A percentile compares a stretch with the other conserved stretches of the same genome.
These are phyloP conservation scores for Phytophthora pseudosyringae DNA, from an alignment of 352 stramenopile species.

Conservation along the genomic window DNA sequence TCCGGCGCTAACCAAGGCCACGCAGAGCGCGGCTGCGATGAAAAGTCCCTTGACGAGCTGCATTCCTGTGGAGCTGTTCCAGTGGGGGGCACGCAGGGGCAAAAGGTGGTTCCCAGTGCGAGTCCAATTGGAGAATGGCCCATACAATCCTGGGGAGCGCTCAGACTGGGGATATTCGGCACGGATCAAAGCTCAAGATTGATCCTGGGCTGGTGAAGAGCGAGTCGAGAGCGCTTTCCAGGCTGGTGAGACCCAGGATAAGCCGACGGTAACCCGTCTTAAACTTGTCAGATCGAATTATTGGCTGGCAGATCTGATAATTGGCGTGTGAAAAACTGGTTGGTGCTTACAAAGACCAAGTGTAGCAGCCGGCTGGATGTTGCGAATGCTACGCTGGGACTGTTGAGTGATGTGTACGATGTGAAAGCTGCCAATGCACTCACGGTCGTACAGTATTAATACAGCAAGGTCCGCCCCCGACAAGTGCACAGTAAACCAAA, in stretches of 20 bases:
- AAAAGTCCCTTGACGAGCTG: conserved; percentile 39
- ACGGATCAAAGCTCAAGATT: conserved; percentile 35
- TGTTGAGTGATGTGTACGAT: conserved; percentile 13
- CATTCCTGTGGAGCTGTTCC: conserved; percentile 19
- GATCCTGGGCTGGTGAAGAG: conserved; percentile 30
- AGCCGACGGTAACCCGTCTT: background rate
- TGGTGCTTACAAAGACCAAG: conserved; percentile 5
- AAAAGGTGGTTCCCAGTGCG: conserved; percentile 11
- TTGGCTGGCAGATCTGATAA: conserved; percentile 7
- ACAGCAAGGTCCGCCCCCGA: conserved; percentile 2
- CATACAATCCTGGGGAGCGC: conserved; percentile 7
- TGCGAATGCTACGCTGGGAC: conserved; percentile 21
- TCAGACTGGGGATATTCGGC: conserved; percentile 32
- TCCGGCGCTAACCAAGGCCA: conserved; percentile 21
- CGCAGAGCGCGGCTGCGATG: conserved; percentile 30
- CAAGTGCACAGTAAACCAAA: background rate
- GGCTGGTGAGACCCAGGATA: conserved; percentile 16
- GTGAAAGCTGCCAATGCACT: conserved; percentile 1
- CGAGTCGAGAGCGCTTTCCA: conserved; percentile 14
- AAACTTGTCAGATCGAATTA: background rate
- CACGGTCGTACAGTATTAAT: background rate
- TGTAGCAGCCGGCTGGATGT: conserved; percentile 12
- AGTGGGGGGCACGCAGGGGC: conserved; percentile 4
- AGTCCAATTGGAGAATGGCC: conserved; percentile 38
- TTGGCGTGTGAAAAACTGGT: conserved; percentile 8